Base-by-base conservation (phyloP, 495 filamentous ascomycete species). In the Talaromyces adpressus region DNA sequence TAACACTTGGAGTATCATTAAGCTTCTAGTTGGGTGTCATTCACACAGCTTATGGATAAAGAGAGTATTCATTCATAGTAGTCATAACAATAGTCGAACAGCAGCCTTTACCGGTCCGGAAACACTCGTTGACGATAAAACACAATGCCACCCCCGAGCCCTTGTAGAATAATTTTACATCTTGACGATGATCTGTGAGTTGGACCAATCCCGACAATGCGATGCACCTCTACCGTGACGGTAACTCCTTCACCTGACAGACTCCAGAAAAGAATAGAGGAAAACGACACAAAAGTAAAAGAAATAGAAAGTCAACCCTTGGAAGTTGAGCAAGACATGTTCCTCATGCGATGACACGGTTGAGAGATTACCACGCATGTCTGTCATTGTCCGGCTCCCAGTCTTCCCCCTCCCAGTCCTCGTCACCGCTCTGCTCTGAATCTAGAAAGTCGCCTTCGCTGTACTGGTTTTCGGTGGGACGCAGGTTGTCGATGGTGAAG, bases 361-460 rank as follows among this genome's bases (percentile, higher is more conserved):
- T 14, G 22, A 23, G 27, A 27, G 12, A 11, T 62, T 23, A 62
- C 59, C 41, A 62, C 9, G 60, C 60, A n/a, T 62, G 60, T 3
- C 60, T n/a, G n/a, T 52, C 41, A 36, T 62, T 30, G 9, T 49
- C 60, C 0, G 60, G 60, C 8, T 62, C 60, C 60, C 60, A 62
- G 51, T 83, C 77, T 41, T 82, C 83, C 0, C 87, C 87, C 59
- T 84, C 78, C 91, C 91, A 96, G 59, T 95, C 91, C 63, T 91
- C 90, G 64, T 93, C 89, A 4, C 86, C 86, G 64, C 85, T 86
- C 1, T 73, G 68, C 62, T 91, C 88, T 12, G 78, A 77, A 65
- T 94, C 91, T 3, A 95, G 70, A 69, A 97, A 96, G 68, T 97
- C 90, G 11, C 81, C 81, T 75, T 93, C 92, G 22, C 81, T 83